A percentile compares a stretch with the other conserved stretches of the same genome.
phyloP scores from a whole-genome alignment of 1,284 basidiomycete species.

The Volvariella volvacea region DNA sequence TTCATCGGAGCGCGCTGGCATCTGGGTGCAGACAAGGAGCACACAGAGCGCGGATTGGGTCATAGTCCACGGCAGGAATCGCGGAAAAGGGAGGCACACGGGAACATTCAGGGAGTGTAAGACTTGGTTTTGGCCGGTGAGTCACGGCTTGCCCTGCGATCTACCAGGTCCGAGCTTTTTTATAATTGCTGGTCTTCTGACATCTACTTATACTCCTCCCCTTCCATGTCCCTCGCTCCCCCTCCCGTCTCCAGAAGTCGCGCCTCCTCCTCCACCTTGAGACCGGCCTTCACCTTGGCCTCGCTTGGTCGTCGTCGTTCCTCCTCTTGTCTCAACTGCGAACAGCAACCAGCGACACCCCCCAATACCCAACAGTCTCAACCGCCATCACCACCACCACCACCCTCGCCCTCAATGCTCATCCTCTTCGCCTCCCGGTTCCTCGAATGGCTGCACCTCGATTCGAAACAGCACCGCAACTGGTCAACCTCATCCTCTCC shows the following conservation, averaged over 20 bases:
- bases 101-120: too few species aligned
- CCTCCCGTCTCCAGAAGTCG: constrained; percentile 40
- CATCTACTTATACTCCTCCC: constrained; percentile 7
- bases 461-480: constrained; percentile 25
- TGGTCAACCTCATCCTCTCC: constrained; percentile 47
- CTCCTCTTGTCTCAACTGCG: constrained; percentile 20
- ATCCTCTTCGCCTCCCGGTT: constrained; percentile 42
- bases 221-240: constrained; percentile 14
- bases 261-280: constrained; percentile 56
- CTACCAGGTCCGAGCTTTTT: too few species aligned
- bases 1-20: too few species aligned
- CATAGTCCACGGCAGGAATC: too few species aligned
- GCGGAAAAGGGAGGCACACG: too few species aligned
- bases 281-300: constrained; percentile 44
- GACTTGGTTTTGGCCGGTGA: too few species aligned
- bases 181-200: not conserved
- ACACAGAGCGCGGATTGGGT: too few species aligned
- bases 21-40: too few species aligned
- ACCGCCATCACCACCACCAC: constrained; percentile 13
- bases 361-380: constrained; percentile 10
- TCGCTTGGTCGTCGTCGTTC: constrained; percentile 48
- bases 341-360: constrained; percentile 8
- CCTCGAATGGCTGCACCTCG: constrained; percentile 44
- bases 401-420: constrained; percentile 36
- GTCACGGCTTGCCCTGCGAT: too few species aligned